phyloP scores from a whole-genome alignment of 1,284 basidiomycete genomes.

The Ustilago lituana region DNA sequence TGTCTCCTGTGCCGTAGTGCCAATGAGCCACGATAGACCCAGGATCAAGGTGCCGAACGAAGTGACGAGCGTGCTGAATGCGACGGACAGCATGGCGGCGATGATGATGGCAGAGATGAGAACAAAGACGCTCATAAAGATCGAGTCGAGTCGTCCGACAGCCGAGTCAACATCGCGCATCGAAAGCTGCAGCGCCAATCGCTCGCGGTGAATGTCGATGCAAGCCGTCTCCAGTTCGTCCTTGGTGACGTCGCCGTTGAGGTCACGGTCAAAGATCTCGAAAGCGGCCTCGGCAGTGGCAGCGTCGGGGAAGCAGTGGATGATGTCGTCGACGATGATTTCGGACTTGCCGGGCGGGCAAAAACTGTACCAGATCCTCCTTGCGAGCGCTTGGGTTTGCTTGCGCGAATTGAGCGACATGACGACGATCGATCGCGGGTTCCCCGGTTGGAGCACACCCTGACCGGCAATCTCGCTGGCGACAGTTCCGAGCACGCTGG shows the following conservation, averaged over 20 bases:
- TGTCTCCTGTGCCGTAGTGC: constrained; percentile 75
- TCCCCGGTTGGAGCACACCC: constrained; percentile 75
- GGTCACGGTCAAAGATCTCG: constrained; percentile 82
- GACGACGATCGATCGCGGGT: constrained; percentile 44
- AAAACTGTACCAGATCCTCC: constrained; percentile 88
- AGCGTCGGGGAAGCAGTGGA: constrained; percentile 74
- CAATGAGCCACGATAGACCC: constrained; percentile 89
- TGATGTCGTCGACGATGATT: constrained; percentile 78
- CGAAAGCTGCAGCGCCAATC: constrained; percentile 82
- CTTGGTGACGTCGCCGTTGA: constrained; percentile 79
- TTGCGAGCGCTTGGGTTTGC: constrained; percentile 84
- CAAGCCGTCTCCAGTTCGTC: constrained; percentile 82
- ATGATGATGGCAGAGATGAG: constrained; percentile 77
- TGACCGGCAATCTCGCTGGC: constrained; percentile 72
- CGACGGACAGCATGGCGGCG: constrained; percentile 72
- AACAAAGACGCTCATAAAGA: constrained; percentile 71
- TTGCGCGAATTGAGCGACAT: constrained; percentile 69
- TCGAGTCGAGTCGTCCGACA: constrained; percentile 72
- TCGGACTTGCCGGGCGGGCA: constrained; percentile 68
- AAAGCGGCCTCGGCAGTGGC: constrained; percentile 71
- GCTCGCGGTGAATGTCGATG: constrained; percentile 83
- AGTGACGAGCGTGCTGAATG: constrained; percentile 78
- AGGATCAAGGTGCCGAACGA: constrained; percentile 84
- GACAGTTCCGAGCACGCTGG: constrained; percentile 68
- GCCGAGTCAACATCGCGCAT: constrained; percentile 90